These are phyloP conservation scores for Orbilia blumenaviensis DNA, from an alignment of 2,329 filamentous ascomycete species.

Conservation along the genomic window DNA sequence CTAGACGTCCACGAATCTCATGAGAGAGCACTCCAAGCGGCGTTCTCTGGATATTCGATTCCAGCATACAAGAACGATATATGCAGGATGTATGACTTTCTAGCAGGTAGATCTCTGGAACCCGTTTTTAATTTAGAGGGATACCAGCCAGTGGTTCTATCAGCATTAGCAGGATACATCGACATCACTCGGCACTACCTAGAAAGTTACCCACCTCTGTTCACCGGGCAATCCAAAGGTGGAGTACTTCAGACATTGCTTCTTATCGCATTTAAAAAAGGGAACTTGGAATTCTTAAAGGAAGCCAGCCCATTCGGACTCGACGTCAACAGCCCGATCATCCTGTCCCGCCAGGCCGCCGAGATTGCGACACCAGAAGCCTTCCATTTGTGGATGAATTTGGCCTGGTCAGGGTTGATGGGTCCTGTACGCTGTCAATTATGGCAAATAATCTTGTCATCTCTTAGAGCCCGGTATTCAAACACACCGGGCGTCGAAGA, in stretches of 20 bases:
- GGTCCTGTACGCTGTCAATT: neutral
- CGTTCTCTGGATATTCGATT: no score
- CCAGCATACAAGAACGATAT: neutral
- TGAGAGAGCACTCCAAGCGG: no score
- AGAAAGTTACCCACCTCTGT: neutral
- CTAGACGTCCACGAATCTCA: no score
- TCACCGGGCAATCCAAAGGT: neutral
- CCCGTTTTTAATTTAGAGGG: neutral
- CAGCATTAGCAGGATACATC: neutral
- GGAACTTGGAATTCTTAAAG: neutral
- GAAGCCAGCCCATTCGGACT: neutral
- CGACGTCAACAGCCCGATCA: neutral
- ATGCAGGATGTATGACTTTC: neutral
- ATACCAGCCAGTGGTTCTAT: constrained; percentile 1
- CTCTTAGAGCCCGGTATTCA: neutral
- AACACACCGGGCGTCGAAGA: neutral
- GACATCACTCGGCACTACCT: constrained; percentile 11
- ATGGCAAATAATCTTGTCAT: constrained; percentile 2
- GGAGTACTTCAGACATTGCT: neutral
- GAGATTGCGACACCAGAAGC: neutral
- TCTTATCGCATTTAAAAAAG: constrained; percentile 17
- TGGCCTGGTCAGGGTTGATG: neutral
- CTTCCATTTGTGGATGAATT: constrained; percentile 22
- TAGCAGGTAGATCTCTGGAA: neutral
- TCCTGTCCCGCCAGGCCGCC: neutral